Percentiles rank a stretch among this genome's conserved stretches.
Conservation (phyloP, 1,139 yeast genomes). For the Protomyces macrosporus region DNA sequence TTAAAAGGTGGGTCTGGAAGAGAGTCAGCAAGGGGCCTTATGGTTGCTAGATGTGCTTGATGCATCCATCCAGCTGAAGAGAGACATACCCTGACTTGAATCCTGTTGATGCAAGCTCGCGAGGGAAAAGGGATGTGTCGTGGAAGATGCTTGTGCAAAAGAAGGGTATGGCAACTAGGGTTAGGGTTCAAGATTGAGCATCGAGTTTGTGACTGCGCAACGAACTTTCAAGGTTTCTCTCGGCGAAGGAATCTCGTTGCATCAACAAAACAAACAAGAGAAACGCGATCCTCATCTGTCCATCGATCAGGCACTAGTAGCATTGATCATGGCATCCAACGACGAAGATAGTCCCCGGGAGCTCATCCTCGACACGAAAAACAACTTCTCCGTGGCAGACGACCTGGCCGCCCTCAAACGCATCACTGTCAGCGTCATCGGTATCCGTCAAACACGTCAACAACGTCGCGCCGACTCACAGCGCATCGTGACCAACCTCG, state of each 20-base stretch:
- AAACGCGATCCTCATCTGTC: not conserved
- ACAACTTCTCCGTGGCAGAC: constrained; percentile 31
- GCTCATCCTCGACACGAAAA: constrained; percentile 28
- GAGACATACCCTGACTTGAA: not conserved
- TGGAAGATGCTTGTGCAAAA: no score
- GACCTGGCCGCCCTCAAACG: constrained; percentile 32
- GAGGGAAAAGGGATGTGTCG: not conserved
- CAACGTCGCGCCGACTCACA: constrained; percentile 30
- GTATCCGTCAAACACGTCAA: constrained; percentile 29
- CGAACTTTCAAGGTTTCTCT: no score
- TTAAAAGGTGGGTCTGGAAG: not conserved
- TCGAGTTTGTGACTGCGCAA: not conserved
- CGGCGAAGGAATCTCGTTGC: not conserved
- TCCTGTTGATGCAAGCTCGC: not conserved
- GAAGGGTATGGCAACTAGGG: no score
- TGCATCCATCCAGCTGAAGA: no score
- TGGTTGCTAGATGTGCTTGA: no score
- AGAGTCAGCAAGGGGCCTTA: no score
- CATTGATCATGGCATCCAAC: not conserved
- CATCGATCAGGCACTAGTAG: not conserved
- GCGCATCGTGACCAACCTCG: constrained; percentile 27
- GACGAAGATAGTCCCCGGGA: constrained; percentile 1
- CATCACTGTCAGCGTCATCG: constrained; percentile 30
- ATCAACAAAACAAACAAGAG: not conserved
- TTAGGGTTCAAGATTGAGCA: no score